Percentiles rank a stretch among this genome's conserved stretches.
phyloP scores from a whole-genome alignment of 176 grass and related monocot genomes.

The Oryza australiensis region DNA sequence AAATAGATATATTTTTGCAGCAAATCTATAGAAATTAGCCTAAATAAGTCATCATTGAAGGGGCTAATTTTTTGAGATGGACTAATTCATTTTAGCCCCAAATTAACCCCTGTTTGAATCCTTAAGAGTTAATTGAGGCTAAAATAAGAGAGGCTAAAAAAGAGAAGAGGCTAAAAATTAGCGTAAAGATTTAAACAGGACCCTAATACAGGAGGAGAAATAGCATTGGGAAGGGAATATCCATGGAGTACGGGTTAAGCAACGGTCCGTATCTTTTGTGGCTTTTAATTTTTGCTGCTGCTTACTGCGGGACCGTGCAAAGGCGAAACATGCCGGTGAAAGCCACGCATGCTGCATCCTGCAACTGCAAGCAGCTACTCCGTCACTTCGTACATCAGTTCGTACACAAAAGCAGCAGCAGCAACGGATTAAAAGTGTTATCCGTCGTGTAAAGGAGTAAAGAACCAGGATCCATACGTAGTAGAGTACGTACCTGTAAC shows the following conservation, averaged over 20 bases:
- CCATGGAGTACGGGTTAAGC: conserved; percentile 41
- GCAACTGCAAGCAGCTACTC: not conserved
- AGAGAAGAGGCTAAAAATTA: no score
- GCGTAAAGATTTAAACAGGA: no score
- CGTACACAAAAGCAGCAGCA: not conserved
- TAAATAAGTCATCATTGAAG: no score
- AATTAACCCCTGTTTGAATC: no score
- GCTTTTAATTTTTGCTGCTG: not conserved
- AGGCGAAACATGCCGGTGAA: not conserved
- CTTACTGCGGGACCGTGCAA: not conserved
- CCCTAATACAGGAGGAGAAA: conserved; percentile 2
- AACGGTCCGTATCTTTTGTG: not conserved
- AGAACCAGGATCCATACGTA: not conserved
- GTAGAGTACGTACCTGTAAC: not conserved
- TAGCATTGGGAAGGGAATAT: conserved; percentile 5
- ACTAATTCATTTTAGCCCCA: no score
- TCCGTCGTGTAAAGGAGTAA: not conserved
- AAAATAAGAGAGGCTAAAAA: no score
- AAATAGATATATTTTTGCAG: no score
- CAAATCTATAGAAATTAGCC: no score
- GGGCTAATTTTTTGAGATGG: no score
- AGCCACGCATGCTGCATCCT: not conserved
- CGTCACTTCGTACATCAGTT: no score
- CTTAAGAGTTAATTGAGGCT: no score
- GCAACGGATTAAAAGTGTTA: not conserved